These are phyloP conservation scores for Hemisphaericaspora lyxosophila DNA, from an alignment of 1,139 yeast species.

Conservation along the genomic window DNA sequence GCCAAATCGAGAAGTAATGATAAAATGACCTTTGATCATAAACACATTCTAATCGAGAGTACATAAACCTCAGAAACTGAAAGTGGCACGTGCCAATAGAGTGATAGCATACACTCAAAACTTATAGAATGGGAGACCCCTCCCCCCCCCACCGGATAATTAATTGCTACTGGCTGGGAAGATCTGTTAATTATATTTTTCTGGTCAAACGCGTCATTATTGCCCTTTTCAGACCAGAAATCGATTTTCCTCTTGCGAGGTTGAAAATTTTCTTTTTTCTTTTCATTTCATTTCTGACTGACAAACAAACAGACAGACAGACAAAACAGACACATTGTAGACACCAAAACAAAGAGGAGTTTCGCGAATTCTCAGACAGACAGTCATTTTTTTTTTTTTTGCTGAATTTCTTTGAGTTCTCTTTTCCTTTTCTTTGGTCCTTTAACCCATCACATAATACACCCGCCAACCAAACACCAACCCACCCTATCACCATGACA, in stretches of 20 bases:
- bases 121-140: too few species aligned
- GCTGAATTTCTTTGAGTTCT: not conserved
- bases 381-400: not conserved
- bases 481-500: constrained; percentile 4
- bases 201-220: not conserved
- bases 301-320: not conserved
- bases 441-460: not conserved
- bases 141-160: too few species aligned
- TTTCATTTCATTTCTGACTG: too few species aligned
- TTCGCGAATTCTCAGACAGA: not conserved
- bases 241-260: not conserved
- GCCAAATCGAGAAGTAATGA: too few species aligned
- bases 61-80: too few species aligned
- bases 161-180: too few species aligned
- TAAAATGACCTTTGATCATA: too few species aligned
- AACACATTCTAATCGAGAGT: too few species aligned
- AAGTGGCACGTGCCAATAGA: too few species aligned
- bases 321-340: not conserved
- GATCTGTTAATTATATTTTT: not conserved
- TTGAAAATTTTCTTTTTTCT: not conserved
- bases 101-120: too few species aligned
- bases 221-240: not conserved
- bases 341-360: not conserved
- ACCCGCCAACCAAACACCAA: constrained; percentile 1
- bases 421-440: not conserved